phyloP scores from a whole-genome alignment of 2,329 filamentous ascomycete species.

The Penicillium sp. region DNA sequence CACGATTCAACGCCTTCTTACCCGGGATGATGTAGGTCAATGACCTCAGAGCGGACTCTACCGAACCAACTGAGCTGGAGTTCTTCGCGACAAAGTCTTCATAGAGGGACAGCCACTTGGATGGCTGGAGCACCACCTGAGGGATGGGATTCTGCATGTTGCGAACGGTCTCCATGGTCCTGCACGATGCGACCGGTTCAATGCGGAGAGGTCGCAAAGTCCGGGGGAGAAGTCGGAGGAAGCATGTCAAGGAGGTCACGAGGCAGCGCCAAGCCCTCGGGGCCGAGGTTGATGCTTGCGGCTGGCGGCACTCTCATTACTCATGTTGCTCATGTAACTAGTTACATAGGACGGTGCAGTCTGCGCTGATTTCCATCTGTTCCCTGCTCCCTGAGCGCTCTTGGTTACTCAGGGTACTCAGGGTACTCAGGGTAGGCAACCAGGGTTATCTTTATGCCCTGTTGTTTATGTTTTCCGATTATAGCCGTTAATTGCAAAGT shows the following conservation, averaged over 20 bases:
- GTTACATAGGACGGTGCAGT: no score
- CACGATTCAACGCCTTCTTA: conserved; percentile 6
- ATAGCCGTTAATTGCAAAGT: no score
- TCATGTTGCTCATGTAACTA: no score
- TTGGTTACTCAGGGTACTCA: no score
- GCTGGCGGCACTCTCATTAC: background rate
- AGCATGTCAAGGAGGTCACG: conserved; percentile 16
- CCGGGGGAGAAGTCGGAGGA: conserved; percentile 9
- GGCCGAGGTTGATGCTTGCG: conserved; percentile 30
- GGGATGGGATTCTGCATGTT: conserved; percentile 32
- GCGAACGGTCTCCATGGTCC: conserved; percentile 36
- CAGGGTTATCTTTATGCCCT: no score
- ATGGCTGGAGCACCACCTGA: conserved; percentile 36
- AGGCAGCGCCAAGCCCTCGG: conserved; percentile 28
- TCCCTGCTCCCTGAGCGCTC: no score
- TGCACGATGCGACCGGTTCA: conserved; percentile 8
- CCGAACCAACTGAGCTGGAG: conserved; percentile 87
- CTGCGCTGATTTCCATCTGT: no score
- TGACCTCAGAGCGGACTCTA: conserved; percentile 89
- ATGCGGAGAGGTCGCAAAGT: conserved; percentile 11
- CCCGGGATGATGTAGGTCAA: conserved; percentile 95
- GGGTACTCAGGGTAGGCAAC: no score
- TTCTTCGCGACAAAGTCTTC: conserved; percentile 92
- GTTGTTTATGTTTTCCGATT: no score
- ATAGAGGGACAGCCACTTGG: conserved; percentile 43